Base-by-base conservation (phyloP, 2,329 filamentous ascomycete species). In the Claviceps maximensis region DNA sequence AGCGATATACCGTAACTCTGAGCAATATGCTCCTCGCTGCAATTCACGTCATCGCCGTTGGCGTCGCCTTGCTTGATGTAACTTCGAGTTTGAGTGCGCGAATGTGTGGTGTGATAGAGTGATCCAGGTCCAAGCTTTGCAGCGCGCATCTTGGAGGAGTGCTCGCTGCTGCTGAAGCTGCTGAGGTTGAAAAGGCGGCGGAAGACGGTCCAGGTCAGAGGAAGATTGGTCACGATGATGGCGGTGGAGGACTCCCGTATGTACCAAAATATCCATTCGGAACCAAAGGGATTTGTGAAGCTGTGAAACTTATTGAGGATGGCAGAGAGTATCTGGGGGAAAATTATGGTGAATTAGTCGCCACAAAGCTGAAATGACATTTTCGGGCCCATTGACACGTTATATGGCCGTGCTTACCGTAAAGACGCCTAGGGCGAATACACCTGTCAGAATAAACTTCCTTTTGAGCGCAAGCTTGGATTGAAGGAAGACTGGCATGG, bases 401-500 rank as follows among this genome's bases (percentile, higher is more conserved):
- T 33, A 33, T 9, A 49, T 7, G 38, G 13, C 13, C 9, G 7
- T 7, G 64, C 70, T 55, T 65, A 74, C 72, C 1, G 74, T 74
- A 50, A 77, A 76, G 38, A 66, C 56, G 9, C 73, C 74, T 33
- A 77, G 58, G 10, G 69, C 65, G 54, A 77, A 75, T 27, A 77
- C 67, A 4, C 61, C 62, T 48, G 68, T 68, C 1, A 83, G 69
- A 1, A 79, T 69, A 0, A 74, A 51, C 63, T 82, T 83, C 59
- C 78, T 74, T 60, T 71, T 76, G 1, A 68, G 42, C 6, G 71
- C 66, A 2, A 83, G 67, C 47, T 73, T 71, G 1, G 79, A 71
- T 27, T 70, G 70, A 12, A 76, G 57, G 27, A 83, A 68, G 27
- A 76, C 58, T 2, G 79, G 78, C 56, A 83, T 69, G 1, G 79